Base-by-base conservation (phyloP, 495 filamentous ascomycete species). In the Chlorociboria aeruginascens region DNA sequence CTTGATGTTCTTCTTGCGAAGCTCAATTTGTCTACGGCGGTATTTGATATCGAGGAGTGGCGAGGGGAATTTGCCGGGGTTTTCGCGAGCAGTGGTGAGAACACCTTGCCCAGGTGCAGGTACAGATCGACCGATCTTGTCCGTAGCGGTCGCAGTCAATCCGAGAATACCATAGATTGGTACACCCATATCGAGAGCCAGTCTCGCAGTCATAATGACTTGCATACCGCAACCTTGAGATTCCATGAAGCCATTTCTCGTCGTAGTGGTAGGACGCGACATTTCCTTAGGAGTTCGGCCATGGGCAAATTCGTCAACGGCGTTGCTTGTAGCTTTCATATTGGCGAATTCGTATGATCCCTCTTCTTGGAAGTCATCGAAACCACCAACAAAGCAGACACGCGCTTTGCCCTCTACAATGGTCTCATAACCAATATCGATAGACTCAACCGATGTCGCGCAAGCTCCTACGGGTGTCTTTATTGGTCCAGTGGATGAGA, bases 271-370 rank as follows among this genome's bases (percentile, higher is more conserved):
- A 1, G 92, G 92, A 38, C 92, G 79, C 0, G 92, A 99, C 92
- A 99, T 99, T 69, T 99, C 92, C 61, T 79, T 79, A 0, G 92
- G 93, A 32, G 92, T 95, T 53, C 92, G 85, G 32, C 92, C 92
- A 56, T 96, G 90, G 7, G 85, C 88, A 58, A 97, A 85, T 60
- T 97, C 92, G 51, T 96, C 88, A 45, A 95, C 82, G 20, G 89
- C 87, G 56, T 96, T 99, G 73, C 86, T 94, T 37, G 92, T 99
- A 31, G 92, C 92, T 67, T 94, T 93, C 92, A 99, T 99, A 69
- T 99, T 99, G 73, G 92, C 92, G 61, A 99, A 99, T 66, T 99
- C 92, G 56, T 95, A 97, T 4, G 92, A 96, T 43, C 93, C 92
- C 69, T 99, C 92, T 68, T 99, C 92, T 55, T 93, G 88, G 75